Base-by-base conservation (phyloP, 2,329 filamentous ascomycete species). In the Monilinia fructigena region DNA sequence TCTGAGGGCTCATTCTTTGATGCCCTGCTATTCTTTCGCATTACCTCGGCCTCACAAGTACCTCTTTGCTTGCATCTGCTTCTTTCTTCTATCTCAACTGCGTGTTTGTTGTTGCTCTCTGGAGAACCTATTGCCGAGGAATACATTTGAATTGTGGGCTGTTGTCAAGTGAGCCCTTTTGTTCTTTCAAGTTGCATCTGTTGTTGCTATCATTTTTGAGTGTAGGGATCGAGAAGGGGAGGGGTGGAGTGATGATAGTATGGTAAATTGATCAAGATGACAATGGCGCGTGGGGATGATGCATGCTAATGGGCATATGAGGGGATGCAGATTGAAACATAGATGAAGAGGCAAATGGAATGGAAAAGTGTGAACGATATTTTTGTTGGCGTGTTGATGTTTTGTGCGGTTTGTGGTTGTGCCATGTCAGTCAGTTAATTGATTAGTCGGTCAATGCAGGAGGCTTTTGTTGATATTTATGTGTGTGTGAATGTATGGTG, bases 371-470 rank as follows among this genome's bases (percentile, higher is more conserved):
- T 14, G 56, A n/a, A 23, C 14, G 26, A 45, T n/a, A 12, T 26
- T 35, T 12, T 23, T n/a, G 23, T 23, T 23, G 16, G 42, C 11
- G 16, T 4, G 20, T 45, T 35, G 61, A 23, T 55, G 11, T 48
- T 35, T 42, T 47, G 23, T 45, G 20, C 31, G 12, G 26, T 12
- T 52, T 61, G 10, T 55, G 20, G 31, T 65, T 45, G 40, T 55
- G 28, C 26, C 18, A 50, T 59, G 35, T 20, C 55, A 52, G 55
- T 65, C 63, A 64, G 52, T 64, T 61, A 52, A 45, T 61, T 35
- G 45, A 52, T 65, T 60, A 52, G 63, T 65, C 55, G 40, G 63
- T 65, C 63, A 65, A 65, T 61, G 63, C 63, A 65, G 63, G 63
- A 65, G 63, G 63, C 47, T 59, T 65, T 65, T 60, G 55, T 65